These are phyloP conservation scores for Magnaporthiopsis rhizophila DNA, from an alignment of 2,329 filamentous ascomycete species.

Conservation along the genomic window DNA sequence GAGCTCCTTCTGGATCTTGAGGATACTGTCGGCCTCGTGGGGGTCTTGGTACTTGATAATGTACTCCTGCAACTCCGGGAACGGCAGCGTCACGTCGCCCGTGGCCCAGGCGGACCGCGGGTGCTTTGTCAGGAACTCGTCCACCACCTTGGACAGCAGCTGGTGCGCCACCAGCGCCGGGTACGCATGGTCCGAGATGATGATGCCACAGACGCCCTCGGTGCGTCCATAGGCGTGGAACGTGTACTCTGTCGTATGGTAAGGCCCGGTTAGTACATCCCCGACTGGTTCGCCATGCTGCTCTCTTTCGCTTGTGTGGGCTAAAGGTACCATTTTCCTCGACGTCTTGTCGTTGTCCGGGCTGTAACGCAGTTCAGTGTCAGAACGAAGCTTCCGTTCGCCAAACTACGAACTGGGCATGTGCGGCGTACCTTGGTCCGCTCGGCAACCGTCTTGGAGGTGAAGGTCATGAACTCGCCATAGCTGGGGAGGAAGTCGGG, in stretches of 20 bases:
- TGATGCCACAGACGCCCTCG: constrained; percentile 66
- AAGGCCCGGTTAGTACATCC: background rate
- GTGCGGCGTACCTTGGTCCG: constrained; percentile 43
- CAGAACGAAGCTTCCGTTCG: background rate
- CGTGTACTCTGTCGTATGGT: constrained; percentile 44
- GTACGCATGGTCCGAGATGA: constrained; percentile 71
- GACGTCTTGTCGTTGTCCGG: constrained; percentile 78
- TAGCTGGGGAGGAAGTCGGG: constrained; percentile 22
- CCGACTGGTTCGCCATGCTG: background rate
- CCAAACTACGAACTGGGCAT: background rate
- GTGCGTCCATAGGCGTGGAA: constrained; percentile 73
- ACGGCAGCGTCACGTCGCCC: constrained; percentile 44
- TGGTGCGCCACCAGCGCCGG: constrained; percentile 75
- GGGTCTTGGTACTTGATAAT: constrained; percentile 72
- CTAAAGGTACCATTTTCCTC: constrained; percentile 62
- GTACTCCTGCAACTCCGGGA: constrained; percentile 75
- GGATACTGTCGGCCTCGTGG: constrained; percentile 77
- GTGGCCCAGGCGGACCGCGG: constrained; percentile 54
- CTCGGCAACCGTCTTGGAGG: constrained; percentile 81
- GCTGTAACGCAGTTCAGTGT: constrained; percentile 17
- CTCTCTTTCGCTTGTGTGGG: background rate
- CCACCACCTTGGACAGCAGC: constrained; percentile 77
- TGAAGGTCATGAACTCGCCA: constrained; percentile 64
- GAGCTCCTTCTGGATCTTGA: constrained; percentile 92
- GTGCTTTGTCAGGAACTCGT: constrained; percentile 76